phyloP scores from a whole-genome alignment of 345 rosid species.

The Pugionium cornutum region DNA sequence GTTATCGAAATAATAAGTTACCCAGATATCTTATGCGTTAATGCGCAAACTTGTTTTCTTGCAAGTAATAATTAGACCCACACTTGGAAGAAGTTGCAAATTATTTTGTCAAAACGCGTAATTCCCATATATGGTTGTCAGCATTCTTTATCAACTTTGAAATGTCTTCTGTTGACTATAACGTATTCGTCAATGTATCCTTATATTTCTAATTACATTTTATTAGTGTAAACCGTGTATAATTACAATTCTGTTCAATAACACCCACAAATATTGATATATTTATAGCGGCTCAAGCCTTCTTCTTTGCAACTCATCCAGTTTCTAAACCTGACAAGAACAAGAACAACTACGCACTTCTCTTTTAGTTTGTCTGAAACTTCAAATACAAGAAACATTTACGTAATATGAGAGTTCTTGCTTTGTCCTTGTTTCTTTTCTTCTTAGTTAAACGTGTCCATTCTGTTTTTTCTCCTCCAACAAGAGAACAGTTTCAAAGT shows the following conservation, averaged over 20 bases:
- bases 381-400: slow-evolving; percentile 28
- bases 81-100: slow-evolving; percentile 17
- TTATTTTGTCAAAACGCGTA: slow-evolving; percentile 30
- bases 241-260: slow-evolving; percentile 19
- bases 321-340: slow-evolving; percentile 20
- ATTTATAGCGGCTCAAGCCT: slow-evolving; percentile 12
- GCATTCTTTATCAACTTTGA: slow-evolving; percentile 15
- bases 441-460: neutral
- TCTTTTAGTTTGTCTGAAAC: slow-evolving; percentile 13
- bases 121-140: slow-evolving; percentile 2
- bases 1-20: neutral
- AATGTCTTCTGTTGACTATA: slow-evolving; percentile 19
- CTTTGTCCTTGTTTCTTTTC: slow-evolving; percentile 20
- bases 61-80: slow-evolving; percentile 11
- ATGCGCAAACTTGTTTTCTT: neutral
- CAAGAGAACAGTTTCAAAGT: slow-evolving; percentile 32
- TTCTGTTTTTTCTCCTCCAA: slow-evolving; percentile 24
- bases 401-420: slow-evolving; percentile 25
- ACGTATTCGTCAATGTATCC: slow-evolving; percentile 14
- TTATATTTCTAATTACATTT: slow-evolving; percentile 12
- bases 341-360: slow-evolving; percentile 2
- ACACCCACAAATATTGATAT: neutral
- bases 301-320: slow-evolving; percentile 36
- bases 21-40: neutral
- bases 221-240: neutral